These are phyloP conservation scores for Amylostereum areolatum DNA, from an alignment of 1,284 basidiomycete genomes.

Conservation along the genomic window DNA sequence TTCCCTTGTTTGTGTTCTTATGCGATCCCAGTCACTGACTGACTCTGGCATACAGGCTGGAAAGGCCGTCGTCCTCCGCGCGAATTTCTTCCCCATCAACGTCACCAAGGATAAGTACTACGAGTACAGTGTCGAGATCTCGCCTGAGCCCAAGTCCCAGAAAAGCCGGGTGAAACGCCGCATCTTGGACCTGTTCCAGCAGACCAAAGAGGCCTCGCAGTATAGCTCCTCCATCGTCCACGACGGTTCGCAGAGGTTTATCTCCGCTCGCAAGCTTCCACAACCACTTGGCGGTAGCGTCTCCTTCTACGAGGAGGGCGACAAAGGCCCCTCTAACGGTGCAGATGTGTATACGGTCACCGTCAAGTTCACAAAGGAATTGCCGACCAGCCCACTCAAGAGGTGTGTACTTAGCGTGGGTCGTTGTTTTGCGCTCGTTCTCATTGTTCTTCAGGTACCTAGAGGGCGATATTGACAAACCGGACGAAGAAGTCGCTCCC, in stretches of 20 bases:
- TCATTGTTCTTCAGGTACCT: slow-evolving; percentile 37
- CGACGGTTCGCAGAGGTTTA: slow-evolving; percentile 50
- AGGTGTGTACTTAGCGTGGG: slow-evolving; percentile 34
- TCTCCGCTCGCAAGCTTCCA: slow-evolving; percentile 49
- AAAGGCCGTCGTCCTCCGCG: slow-evolving; percentile 40
- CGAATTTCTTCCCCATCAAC: slow-evolving; percentile 62
- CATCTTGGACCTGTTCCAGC: slow-evolving; percentile 56
- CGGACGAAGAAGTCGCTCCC: slow-evolving; percentile 44
- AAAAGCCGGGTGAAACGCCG: slow-evolving; percentile 42
- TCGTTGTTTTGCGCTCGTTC: background rate
- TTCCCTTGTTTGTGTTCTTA: slow-evolving; percentile 5
- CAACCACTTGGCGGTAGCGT: slow-evolving; percentile 46
- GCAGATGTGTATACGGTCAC: slow-evolving; percentile 47
- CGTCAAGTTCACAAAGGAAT: slow-evolving; percentile 39
- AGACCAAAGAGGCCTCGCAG: slow-evolving; percentile 31
- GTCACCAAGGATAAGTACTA: slow-evolving; percentile 44
- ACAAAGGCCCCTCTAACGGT: slow-evolving; percentile 31
- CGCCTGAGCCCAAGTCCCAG: slow-evolving; percentile 43
- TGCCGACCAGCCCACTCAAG: slow-evolving; percentile 36
- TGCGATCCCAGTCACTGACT: no score
- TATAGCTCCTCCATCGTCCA: slow-evolving; percentile 50
- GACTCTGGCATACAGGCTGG: no score
- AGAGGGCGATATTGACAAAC: slow-evolving; percentile 34
- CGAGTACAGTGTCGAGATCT: slow-evolving; percentile 56
- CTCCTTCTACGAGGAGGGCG: slow-evolving; percentile 50